A percentile compares a stretch with the other conserved stretches of the same genome.
Evolutionary conservation across 2,329 filamentous ascomycete genomes (phyloP).

Genomic region (Colletotrichum sp.): DNA sequence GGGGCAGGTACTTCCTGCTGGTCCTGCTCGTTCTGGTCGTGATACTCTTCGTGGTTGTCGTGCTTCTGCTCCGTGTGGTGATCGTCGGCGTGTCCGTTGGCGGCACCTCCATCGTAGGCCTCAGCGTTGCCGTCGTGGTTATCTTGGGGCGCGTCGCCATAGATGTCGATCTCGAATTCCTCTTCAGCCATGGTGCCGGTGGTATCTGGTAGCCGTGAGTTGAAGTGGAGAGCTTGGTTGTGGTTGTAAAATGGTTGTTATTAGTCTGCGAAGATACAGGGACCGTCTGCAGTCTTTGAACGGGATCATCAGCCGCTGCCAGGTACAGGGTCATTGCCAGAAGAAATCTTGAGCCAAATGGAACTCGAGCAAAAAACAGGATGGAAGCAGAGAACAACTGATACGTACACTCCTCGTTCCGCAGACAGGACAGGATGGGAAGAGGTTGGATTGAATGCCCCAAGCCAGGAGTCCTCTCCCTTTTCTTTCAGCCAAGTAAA

Average conservation of each 20-base stretch:
- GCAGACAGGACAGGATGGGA: constrained; percentile 22
- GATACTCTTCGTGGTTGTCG: constrained; percentile 30
- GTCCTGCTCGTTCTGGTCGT: constrained; percentile 26
- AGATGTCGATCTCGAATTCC: constrained; percentile 76
- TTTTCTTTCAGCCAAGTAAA: constrained; percentile 27
- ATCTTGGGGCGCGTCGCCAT: constrained; percentile 60
- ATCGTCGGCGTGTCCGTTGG: constrained; percentile 33
- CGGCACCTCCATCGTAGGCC: constrained; percentile 38
- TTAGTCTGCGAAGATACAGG: constrained; percentile 40
- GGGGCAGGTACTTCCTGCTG: constrained; percentile 33
- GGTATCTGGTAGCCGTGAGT: constrained; percentile 13
- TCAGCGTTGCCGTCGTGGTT: constrained; percentile 43
- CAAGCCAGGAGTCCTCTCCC: constrained; percentile 16
- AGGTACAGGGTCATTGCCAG: constrained; percentile 16
- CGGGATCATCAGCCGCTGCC: constrained; percentile 21
- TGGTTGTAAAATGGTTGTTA: constrained; percentile 21
- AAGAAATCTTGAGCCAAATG: background rate
- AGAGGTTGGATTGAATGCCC: constrained; percentile 21
- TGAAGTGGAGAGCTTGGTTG: constrained; percentile 10
- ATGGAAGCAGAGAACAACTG: constrained; percentile 40
- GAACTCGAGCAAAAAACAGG: constrained; percentile 25
- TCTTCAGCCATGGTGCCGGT: constrained; percentile 66
- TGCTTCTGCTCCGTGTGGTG: constrained; percentile 44
- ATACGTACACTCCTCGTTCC: constrained; percentile 60
- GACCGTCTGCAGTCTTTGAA: constrained; percentile 37